Evolutionary conservation across 2,329 filamentous ascomycete genomes (phyloP).

Genomic region (Scedosporium apiospermum): DNA sequence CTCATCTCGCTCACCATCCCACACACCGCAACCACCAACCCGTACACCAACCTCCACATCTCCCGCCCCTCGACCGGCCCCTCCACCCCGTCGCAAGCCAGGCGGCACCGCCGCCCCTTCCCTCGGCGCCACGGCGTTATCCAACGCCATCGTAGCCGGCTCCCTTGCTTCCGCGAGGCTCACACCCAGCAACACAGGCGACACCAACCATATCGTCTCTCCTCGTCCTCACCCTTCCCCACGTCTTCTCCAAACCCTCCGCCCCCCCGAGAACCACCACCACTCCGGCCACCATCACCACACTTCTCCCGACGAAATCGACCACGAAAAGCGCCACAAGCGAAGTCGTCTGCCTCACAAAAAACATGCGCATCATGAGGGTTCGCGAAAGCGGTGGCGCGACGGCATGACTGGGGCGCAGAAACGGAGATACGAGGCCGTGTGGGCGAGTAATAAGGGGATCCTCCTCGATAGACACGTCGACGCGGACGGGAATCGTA

Average conservation of each 20-base stretch:
- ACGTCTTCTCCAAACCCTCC: conserved; percentile 56
- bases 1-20: conserved; percentile 12
- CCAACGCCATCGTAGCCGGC: conserved; percentile 66
- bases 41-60: conserved; percentile 7
- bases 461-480: conserved; percentile 27
- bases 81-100: conserved; percentile 6
- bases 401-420: conserved; percentile 64
- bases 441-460: conserved; percentile 76
- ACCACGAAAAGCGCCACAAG: conserved; percentile 18
- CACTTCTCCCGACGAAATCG: conserved; percentile 25
- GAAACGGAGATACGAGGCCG: conserved; percentile 71
- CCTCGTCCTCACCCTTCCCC: conserved; percentile 34
- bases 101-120: conserved; percentile 5
- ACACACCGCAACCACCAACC: conserved; percentile 14
- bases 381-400: conserved; percentile 65
- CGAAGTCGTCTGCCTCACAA: conserved; percentile 26
- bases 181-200: conserved; percentile 29
- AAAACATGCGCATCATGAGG: conserved; percentile 66
- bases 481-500: conserved; percentile 6
- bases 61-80: conserved; percentile 14
- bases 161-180: conserved; percentile 58
- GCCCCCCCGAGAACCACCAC: conserved; percentile 17
- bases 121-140: conserved; percentile 54
- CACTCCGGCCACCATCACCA: background rate
- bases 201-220: conserved; percentile 26